A percentile compares a stretch with the other conserved stretches of the same genome.
phyloP scores from a whole-genome alignment of 1,284 basidiomycete genomes.

The Rhizoctonia solani region DNA sequence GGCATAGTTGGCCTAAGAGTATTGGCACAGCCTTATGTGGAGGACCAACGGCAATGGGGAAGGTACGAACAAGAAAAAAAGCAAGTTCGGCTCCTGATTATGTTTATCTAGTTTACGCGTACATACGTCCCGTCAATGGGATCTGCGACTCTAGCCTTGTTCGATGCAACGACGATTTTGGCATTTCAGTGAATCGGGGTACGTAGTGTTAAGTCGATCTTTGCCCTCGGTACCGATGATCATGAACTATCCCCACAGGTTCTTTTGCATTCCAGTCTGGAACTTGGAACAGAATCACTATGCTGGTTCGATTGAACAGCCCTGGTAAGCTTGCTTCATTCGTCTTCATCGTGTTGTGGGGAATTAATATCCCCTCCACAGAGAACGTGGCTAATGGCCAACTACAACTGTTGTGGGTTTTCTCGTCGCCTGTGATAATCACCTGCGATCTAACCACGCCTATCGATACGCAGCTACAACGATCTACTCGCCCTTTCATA shows the following conservation, averaged over 20 bases:
- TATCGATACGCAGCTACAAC: slow-evolving; percentile 55
- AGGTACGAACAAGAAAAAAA: slow-evolving; percentile 42
- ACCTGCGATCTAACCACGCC: background rate
- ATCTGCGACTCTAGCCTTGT: slow-evolving; percentile 42
- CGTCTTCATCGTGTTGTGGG: slow-evolving; percentile 5
- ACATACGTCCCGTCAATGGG: slow-evolving; percentile 58
- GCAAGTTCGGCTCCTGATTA: background rate
- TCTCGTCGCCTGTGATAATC: slow-evolving; percentile 17
- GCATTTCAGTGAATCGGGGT: slow-evolving; percentile 51
- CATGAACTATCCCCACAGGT: background rate
- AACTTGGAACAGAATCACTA: slow-evolving; percentile 62
- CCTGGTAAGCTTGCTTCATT: slow-evolving; percentile 43
- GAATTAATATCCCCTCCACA: background rate
- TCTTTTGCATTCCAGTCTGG: slow-evolving; percentile 9
- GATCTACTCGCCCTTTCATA: slow-evolving; percentile 57
- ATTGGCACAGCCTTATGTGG: slow-evolving; percentile 65
- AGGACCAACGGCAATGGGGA: slow-evolving; percentile 62
- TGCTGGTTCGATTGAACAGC: slow-evolving; percentile 63
- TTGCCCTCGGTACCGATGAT: slow-evolving; percentile 55
- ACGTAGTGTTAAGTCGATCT: slow-evolving; percentile 48
- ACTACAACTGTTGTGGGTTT: slow-evolving; percentile 57
- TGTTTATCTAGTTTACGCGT: slow-evolving; percentile 59
- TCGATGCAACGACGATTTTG: slow-evolving; percentile 52
- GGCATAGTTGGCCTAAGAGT: background rate
- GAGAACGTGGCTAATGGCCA: slow-evolving; percentile 60